phyloP scores from a whole-genome alignment of 2,329 filamentous ascomycete genomes.

The Neofusicoccum umdonicola region DNA sequence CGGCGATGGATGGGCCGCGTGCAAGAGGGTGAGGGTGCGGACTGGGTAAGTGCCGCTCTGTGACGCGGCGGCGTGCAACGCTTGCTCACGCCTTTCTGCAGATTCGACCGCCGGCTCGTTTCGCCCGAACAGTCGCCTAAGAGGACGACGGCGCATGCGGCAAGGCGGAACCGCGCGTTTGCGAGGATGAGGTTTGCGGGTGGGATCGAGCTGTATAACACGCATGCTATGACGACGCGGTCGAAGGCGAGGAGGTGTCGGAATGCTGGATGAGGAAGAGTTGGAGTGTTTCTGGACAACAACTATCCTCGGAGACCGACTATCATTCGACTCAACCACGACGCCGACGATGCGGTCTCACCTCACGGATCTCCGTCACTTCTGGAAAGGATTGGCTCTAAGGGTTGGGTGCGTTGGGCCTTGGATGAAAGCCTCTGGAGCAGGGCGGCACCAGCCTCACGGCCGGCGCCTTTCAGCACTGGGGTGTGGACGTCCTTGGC shows the following conservation, averaged over 20 bases:
- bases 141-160: background rate
- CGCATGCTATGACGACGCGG: conserved; percentile 6
- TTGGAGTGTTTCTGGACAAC: background rate
- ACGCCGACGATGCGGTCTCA: no score
- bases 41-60: background rate
- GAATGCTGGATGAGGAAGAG: background rate
- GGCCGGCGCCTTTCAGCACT: no score
- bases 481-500: no score
- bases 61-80: background rate
- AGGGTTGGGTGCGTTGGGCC: no score
- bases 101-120: background rate
- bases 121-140: background rate
- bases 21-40: background rate
- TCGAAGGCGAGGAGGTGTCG: background rate
- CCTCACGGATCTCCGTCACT: no score
- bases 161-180: background rate
- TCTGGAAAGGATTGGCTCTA: no score
- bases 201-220: background rate
- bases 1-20: no score
- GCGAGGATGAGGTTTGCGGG: background rate
- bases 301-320: no score
- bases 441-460: no score
- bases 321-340: no score
- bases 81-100: background rate
- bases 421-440: no score